Base-by-base conservation (phyloP, 1,284 basidiomycete species). In the Sanghuangporus weigelae region DNA sequence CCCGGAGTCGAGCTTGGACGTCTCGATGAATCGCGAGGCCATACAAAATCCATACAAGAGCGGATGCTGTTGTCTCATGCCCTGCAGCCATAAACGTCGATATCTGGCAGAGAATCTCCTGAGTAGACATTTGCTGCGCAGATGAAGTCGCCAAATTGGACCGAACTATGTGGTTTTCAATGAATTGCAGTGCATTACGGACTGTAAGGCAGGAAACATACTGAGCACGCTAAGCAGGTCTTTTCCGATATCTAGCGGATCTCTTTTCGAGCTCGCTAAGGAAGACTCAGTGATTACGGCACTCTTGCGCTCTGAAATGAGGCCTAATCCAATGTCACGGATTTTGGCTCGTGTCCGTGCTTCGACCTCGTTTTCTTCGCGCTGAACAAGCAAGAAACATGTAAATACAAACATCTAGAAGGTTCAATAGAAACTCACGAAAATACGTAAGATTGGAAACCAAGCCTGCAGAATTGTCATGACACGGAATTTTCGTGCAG, bases 81-180 rank as follows among this genome's bases (percentile, higher is more conserved):
- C 85, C 84, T 2, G 84, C 84, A n/a, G 84, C 80, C 55, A 93
- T 80, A 72, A 93, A 90, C 0, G 89, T 93, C 7, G 86, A 85
- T 66, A 93, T 90, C 72, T 93, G 90, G 63, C 83, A 88, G 31
- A 87, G 75, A 2, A 90, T 84, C 69, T 93, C 90, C 14, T 79
- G 76, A 50, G 84, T 81, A 7, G 82, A 81, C 78, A 93, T 81
- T 23, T 78, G 77, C 70, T 89, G 82, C 0, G 77, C 76, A 0
- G 78, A 73, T 5, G 76, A 73, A 10, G 78, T 72, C 0, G 82
- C 78, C 68, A 83, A 73, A 71, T 87, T 88, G 3, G 86, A 86
- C 53, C 80, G 81, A 64, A 90, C 86, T 86, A 12, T 4, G 26
- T 5, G 26, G 26, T 11, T 23, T 10, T 10, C 12, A 46, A 11